Percentiles rank a stretch among this genome's conserved stretches.
Conservation (phyloP, 495 filamentous ascomycete species). For the Tuber indicum region DNA sequence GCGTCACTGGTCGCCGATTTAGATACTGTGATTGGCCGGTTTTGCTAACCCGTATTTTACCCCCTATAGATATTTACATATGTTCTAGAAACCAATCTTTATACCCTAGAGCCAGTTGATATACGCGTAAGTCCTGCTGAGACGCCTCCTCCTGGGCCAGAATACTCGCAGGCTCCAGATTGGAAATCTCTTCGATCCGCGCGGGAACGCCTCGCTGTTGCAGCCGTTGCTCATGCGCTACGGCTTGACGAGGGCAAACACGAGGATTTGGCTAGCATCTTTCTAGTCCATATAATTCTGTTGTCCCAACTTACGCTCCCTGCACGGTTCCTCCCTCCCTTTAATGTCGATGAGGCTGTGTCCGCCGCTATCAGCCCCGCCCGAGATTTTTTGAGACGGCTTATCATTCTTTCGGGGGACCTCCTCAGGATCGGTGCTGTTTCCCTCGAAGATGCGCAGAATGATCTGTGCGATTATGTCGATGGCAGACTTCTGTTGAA, state of each 20-base stretch:
- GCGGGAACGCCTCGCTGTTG: constrained; percentile 26
- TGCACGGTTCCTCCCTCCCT: constrained; percentile 24
- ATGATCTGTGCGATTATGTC: constrained; percentile 22
- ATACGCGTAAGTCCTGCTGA: neutral
- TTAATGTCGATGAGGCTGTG: constrained; percentile 3
- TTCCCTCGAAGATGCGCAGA: constrained; percentile 11
- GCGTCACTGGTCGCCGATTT: neutral
- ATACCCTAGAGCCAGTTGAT: constrained; percentile 14
- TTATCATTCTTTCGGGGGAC: constrained; percentile 7
- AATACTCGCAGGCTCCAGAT: neutral
- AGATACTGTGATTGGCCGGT: neutral
- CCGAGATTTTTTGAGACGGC: constrained; percentile 11
- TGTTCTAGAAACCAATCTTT: constrained; percentile 16
- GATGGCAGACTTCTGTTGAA: constrained; percentile 29
- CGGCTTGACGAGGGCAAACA: neutral
- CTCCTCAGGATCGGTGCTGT: constrained; percentile 17
- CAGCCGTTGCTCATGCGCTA: constrained; percentile 16
- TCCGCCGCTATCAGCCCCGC: constrained; percentile 7
- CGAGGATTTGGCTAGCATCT: constrained; percentile 16
- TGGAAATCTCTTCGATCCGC: constrained; percentile 10
- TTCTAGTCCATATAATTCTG: constrained; percentile 25
- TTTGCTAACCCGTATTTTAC: constrained; percentile 2
- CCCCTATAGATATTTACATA: constrained; percentile 18
- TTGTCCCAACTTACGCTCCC: constrained; percentile 23
- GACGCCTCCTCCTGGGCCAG: neutral